phyloP scores from a whole-genome alignment of 2,329 filamentous ascomycete genomes.

The Dothideomycetes sp. region DNA sequence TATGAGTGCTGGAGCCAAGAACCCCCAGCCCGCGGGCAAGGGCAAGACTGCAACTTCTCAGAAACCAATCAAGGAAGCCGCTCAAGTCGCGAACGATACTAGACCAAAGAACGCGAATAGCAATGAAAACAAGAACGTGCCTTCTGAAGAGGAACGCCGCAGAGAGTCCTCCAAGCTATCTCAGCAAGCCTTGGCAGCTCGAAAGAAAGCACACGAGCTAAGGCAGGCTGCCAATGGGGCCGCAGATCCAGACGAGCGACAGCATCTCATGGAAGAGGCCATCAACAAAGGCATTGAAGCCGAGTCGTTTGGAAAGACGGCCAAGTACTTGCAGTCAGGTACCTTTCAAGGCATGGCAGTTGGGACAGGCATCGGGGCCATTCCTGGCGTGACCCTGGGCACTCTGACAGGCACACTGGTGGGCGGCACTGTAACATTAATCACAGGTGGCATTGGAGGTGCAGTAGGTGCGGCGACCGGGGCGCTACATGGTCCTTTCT shows the following conservation, averaged over 20 bases:
- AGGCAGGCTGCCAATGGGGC: constrained; percentile 17
- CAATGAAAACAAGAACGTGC: no score
- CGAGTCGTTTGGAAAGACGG: constrained; percentile 21
- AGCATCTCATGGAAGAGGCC: constrained; percentile 20
- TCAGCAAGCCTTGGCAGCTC: constrained; percentile 13
- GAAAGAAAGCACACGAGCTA: constrained; percentile 18
- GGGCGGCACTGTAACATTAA: constrained; percentile 19
- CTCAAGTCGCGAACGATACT: no score
- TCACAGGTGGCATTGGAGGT: constrained; percentile 24
- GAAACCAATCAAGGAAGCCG: no score
- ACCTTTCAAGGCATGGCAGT: constrained; percentile 20
- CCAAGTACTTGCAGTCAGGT: constrained; percentile 19
- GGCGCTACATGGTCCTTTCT: constrained; percentile 24
- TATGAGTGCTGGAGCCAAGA: no score
- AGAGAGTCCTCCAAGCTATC: constrained; percentile 18
- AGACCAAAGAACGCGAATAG: no score
- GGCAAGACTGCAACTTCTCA: no score
- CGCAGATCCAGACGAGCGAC: constrained; percentile 20
- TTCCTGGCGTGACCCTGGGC: constrained; percentile 17
- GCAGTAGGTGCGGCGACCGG: constrained; percentile 26
- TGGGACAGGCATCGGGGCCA: constrained; percentile 19
- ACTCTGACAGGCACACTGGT: constrained; percentile 20
- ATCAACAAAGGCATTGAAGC: constrained; percentile 18
- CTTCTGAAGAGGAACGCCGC: background rate
- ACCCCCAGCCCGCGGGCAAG: no score